Base-by-base conservation (phyloP, 352 stramenopile species). In the Globisporangium uncinulatum region DNA sequence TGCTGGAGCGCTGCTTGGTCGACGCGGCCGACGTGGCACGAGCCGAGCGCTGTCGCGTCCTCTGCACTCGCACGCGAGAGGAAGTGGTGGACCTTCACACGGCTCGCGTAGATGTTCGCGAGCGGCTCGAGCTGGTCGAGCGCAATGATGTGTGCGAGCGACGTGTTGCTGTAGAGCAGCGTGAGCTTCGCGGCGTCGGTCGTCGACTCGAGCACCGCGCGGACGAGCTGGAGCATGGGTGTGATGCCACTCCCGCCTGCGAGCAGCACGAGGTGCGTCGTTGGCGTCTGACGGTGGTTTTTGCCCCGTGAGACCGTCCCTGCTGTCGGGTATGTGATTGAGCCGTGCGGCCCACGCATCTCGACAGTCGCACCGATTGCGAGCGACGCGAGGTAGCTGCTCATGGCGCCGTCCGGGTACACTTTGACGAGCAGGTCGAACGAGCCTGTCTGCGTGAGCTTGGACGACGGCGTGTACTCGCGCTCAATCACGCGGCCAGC, bases 171-270 rank as follows among this genome's bases (percentile, higher is more conserved):
- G 58, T 92, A 76, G 46, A 95, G 61, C 5, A 93, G 52, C 61
- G 78, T 91, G 39, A 95, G 69, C 45, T 75, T 82, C n/a, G 81
- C 76, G 31, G 54, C 54, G 51, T 89, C 79, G 31, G 71, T 66
- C 6, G 19, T 56, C 32, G 72, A 76, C 56, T 93, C 82, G 50
- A 93, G 73, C 32, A 80, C 66, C 7, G 74, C 74, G 21, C 83
- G 80, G 34, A 94, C 74, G 31, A 95, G 56, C 61, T 93, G 80
- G 31, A 95, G 79, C 83, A 95, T 92, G 0, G 85, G 85, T 9
- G 83, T 75, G 56, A 95, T 89, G 53, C 85, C 85, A 20, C 74
- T 92, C 7, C 85, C 85, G 0, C 75, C 85, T 53, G 85, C 82
- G 61, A 95, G 58, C 56, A 94, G 67, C 39, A 90, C 79, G 32